Evolutionary conservation across 23 red algal species (phyloP), one percentile per base, ranked within the genome.

Genomic region (Gracilariopsis chorda): DNA sequence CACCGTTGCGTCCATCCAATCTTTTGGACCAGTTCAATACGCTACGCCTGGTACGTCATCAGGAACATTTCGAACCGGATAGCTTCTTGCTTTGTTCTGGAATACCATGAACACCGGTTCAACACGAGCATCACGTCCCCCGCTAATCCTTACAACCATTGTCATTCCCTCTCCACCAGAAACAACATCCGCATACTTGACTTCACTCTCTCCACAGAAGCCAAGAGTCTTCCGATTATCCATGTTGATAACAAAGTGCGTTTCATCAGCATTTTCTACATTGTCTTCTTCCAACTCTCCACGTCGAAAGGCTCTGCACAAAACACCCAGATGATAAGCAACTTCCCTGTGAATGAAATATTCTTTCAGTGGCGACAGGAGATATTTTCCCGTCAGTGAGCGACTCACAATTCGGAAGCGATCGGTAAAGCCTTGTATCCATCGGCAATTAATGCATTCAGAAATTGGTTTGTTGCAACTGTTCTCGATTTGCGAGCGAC

Each of bases 21-120:
- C 53, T 56, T 80, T 80, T 67, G 84, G 65, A 16, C 63, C 84
- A 12, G 49, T 57, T 3, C 67, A 16, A 52, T 88, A 88, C 9
- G 1, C 58, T 4, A 88, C 53, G 69, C 46, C 65, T 16, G 5
- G 14, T 25, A 58, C 36, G 30, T 88, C 29, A 27, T 88, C 84
- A 55, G 84, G 56, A 7, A 62, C 52, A 28, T 43, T 51, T 1
- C 49, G 10, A 0, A 88, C 77, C 3, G 84, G 67, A 77, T 88
- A 88, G 12, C 7, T 76, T 12, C 84, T 10, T 2, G 2, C 40
- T 42, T 56, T 1, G 32, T 88, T 88, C 23, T 55, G 24, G 35
- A 88, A 88, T 0, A 88, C 49, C 68, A 88, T 88, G 47, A 88
- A 77, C 6, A 67, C 0, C 40, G 84, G 84, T 56, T 75, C 62